Base-by-base conservation (phyloP, 1,139 yeast species). In the Suhomyces bribrorum region DNA sequence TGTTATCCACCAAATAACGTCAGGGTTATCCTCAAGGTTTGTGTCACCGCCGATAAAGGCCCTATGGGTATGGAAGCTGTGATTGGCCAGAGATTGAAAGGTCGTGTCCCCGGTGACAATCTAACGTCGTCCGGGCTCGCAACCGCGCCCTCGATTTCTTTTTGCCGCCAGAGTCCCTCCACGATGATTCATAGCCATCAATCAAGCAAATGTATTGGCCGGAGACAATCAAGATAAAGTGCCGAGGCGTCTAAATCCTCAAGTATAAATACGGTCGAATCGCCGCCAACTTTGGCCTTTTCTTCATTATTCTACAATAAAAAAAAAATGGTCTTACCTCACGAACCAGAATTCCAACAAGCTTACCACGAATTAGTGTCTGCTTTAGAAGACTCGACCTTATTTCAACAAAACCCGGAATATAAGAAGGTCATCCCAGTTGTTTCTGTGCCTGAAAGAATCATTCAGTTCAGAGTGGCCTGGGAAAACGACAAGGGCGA, bases 281-380 rank as follows among this genome's bases (percentile, higher is more conserved):
- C 14, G 5, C 5, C 22, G 12, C 2, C 12, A 14, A 27, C 8
- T 22, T 14, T 26, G 17, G 6, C 15, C 7, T 7, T 9, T 8
- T n/a, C 27, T 5, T 8, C n/a, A 26, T 7, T 14, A n/a, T 12
- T n/a, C 15, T 18, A 29, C 13, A 23, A 23, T 14, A 23, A 13
- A 20, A 18, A 14, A 29, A 57, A 43, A 51, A 75, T 76, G 81
- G 80, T 73, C 64, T 71, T 70, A 55, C 83, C 83, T 41, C 61
- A 75, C 74, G 97, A 90, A 77, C 97, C 97, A 57, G 97, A 92
- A 83, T 92, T 90, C 75, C 90, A 89, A 74, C 98, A 92, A 80
- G 98, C 98, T 58, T 88, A 85, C 82, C 79, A 86, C 70, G 98
- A 92, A 79, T 81, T 92, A 58, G 79, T 84, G 60, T 74, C 86